Evolutionary conservation across 345 rosid genomes (phyloP), one percentile per base, ranked within the genome.

Genomic region (Citrus reticulata): DNA sequence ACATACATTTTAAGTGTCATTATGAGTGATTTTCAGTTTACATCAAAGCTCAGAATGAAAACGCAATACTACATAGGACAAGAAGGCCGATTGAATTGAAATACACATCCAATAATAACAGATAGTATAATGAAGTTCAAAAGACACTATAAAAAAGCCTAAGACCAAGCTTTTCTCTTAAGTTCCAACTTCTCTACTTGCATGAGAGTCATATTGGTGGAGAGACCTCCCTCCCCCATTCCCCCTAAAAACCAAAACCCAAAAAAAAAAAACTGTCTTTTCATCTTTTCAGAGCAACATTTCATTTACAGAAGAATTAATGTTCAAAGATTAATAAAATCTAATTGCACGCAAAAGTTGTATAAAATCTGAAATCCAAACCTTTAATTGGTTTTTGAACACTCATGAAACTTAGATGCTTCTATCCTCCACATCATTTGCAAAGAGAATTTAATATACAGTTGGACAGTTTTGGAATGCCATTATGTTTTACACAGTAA

Each of bases 311-410:
- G 14, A 58, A 35, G 22, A 7, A 58, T 58, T 72, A 57, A 35
- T 35, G 5, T 72, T 58, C 30, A 72, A 34, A 57, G 34, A 42
- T 16, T n/a, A 57, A 22, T 34, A 61, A 72, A 20, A 34, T 27
- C 76, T 37, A 35, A 22, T 58, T 35, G 63, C 46, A 72, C 0
- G 20, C 10, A 58, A 22, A 32, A 4, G 6, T 55, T 32, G 19
- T 32, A 72, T 25, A 32, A 35, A 72, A 22, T 64, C 20, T 58
- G 27, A 58, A 1, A 42, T 72, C 32, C 59, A 55, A 54, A 72
- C 76, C 76, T 57, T 40, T 72, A 72, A 58, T 57, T 22, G 51
- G 24, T 57, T n/a, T 49, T 72, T 58, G 13, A 72, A 58, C 29
- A 30, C 14, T 57, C n/a, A 1, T 3, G 25, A 19, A 35, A 8